A percentile compares a stretch with the other conserved stretches of the same genome.
Conservation (phyloP, 2,329 filamentous ascomycete species). For the Nemania sp. region DNA sequence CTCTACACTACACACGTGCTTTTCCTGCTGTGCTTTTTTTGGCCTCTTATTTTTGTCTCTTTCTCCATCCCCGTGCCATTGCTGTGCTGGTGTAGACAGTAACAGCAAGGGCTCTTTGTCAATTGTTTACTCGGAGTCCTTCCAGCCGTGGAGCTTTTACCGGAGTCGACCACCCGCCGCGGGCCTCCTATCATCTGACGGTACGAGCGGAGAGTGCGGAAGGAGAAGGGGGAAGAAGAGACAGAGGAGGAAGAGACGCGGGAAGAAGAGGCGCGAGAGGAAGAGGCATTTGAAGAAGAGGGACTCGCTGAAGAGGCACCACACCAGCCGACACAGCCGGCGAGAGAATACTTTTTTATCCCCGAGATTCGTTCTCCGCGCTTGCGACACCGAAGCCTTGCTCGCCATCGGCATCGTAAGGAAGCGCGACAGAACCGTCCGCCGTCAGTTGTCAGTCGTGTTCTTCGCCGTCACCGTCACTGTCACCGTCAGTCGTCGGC, state of each 20-base stretch:
- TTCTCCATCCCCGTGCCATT: too few relatives aligned
- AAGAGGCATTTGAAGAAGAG: not conserved
- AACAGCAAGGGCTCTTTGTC: not conserved
- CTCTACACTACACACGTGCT: conserved; percentile 11
- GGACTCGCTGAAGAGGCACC: too few relatives aligned
- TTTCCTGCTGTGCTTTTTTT: conserved; percentile 13
- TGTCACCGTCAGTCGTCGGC: too few relatives aligned
- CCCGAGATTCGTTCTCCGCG: conserved; percentile 6
- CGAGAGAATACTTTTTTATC: conserved; percentile 3
- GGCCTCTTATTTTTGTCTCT: conserved; percentile 1
- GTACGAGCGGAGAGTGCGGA: conserved; percentile 11
- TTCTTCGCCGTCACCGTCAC: too few relatives aligned
- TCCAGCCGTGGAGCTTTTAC: conserved; percentile 30
- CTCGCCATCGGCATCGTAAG: not conserved
- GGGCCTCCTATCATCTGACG: conserved; percentile 23
- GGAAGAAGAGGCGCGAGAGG: not conserved
- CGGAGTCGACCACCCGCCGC: conserved; percentile 31
- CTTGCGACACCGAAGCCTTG: conserved; percentile 3
- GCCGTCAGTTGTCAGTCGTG: too few relatives aligned
- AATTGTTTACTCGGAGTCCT: conserved; percentile 6
- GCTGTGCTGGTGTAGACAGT: conserved; percentile 3
- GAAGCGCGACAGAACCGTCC: conserved; percentile 11
- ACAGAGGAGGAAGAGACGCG: not conserved
- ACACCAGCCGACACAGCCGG: conserved; percentile 2
- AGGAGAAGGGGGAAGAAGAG: not conserved